Conservation (phyloP, 1,139 yeast genomes). For the Taphrina wiesneri region DNA sequence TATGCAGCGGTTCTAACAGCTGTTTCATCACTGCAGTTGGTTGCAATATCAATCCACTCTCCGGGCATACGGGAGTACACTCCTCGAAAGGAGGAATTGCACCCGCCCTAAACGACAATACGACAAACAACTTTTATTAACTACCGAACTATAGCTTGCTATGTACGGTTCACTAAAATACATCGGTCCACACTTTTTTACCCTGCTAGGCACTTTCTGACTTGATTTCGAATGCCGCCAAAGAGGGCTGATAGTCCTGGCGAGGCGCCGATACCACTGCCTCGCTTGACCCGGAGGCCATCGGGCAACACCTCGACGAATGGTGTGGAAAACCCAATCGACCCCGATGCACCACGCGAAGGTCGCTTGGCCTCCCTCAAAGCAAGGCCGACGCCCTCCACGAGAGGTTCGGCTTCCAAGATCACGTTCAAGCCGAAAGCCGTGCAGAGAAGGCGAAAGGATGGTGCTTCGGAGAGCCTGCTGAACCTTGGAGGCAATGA, state of each 20-base stretch:
- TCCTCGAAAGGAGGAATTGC: background rate
- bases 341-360: constrained; percentile 20
- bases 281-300: constrained; percentile 6
- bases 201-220: too few relatives aligned
- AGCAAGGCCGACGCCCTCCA: constrained; percentile 2
- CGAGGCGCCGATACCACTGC: background rate
- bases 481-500: background rate
- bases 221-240: constrained; percentile 10
- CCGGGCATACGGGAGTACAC: background rate
- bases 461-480: constrained; percentile 6
- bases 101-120: background rate
- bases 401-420: constrained; percentile 11
- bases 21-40: too few relatives aligned
- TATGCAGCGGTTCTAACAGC: too few relatives aligned
- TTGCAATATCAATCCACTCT: too few relatives aligned
- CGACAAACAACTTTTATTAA: background rate
- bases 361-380: constrained; percentile 23
- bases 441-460: constrained; percentile 25
- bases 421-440: constrained; percentile 30
- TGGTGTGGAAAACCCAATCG: constrained; percentile 11
- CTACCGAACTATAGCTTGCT: background rate
- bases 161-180: background rate
- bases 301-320: constrained; percentile 14
- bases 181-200: background rate
- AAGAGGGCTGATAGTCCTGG: background rate